Evolutionary conservation across 2,329 filamentous ascomycete genomes (phyloP), one percentile per base, ranked within the genome.

Genomic region (Westerdykella sp.): DNA sequence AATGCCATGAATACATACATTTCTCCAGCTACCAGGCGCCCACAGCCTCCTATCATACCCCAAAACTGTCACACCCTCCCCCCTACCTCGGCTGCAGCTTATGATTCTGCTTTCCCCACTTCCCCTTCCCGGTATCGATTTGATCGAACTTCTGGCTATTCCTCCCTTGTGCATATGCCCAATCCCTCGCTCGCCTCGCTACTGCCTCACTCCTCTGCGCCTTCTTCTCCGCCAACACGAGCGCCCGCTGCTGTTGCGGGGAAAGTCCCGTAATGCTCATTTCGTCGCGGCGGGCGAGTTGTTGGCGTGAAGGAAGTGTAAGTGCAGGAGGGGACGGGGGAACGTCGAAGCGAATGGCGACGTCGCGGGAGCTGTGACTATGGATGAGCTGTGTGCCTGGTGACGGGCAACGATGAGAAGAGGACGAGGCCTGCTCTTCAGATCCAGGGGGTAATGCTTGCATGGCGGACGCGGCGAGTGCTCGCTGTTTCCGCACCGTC

Each of bases 61-160:
- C 25, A 28, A 28, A 28, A 28, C 25, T 10, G 25, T 12, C 25
- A 28, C 7, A 10, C 3, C 25, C 7, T 12, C 7, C 4, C 25
- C 11, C 41, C 30, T 39, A 43, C 34, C 41, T 32, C 16, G 41
- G 41, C 22, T 40, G 14, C 28, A 43, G 18, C 35, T 43, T 43
- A 12, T 43, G 41, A 39, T 43, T 43, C 30, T 43, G 41, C 38
- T 40, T 40, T 12, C 42, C 42, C 22, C 6, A 30, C 21, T 37
- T 37, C 42, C 14, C 34, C 13, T 40, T 28, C 18, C 34, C 35
- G 11, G 43, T 39, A 40, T 43, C 25, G 5, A 34, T 21, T 16
- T 50, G 49, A 28, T 51, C 49, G 18, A 45, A 42, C 44, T 57
- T 50, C 42, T 55, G 54, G 21, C 41, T 40, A 18, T 55, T 55